phyloP scores from a whole-genome alignment of 768 basidiomycete species.

The Termitomyces heimii region DNA sequence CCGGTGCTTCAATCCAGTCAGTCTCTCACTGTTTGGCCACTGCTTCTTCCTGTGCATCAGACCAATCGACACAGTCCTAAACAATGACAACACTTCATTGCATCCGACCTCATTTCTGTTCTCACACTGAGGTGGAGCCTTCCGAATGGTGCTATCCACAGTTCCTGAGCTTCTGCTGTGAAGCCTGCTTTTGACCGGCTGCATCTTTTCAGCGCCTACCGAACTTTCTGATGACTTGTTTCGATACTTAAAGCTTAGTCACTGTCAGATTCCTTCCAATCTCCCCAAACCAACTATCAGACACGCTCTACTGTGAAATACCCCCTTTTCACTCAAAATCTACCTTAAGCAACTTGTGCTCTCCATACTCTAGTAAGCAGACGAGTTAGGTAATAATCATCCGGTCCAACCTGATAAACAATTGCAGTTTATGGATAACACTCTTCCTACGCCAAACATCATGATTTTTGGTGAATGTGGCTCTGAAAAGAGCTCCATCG shows the following conservation, averaged over 20 bases:
- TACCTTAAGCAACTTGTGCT: neutral
- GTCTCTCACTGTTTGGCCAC: no score
- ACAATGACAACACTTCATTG: neutral
- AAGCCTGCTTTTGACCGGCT: neutral
- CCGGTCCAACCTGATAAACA: neutral
- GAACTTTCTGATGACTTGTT: neutral
- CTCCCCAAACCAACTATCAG: neutral
- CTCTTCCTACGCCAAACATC: slow-evolving; percentile 16
- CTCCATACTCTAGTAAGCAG: neutral
- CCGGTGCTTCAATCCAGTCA: neutral
- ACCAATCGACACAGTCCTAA: neutral
- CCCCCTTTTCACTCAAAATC: neutral
- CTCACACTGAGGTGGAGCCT: neutral
- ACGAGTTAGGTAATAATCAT: neutral
- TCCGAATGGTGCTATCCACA: neutral
- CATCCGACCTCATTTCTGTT: neutral
- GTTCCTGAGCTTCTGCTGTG: neutral
- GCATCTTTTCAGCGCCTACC: neutral
- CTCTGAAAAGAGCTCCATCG: slow-evolving; percentile 33
- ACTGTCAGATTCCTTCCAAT: neutral
- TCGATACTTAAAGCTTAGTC: neutral
- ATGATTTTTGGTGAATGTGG: slow-evolving; percentile 38
- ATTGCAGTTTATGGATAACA: neutral
- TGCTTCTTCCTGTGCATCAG: neutral
- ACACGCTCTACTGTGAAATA: neutral